Evolutionary conservation across 192 early-diverging fungal genomes (phyloP).

Genomic region (Podila minutissima): DNA sequence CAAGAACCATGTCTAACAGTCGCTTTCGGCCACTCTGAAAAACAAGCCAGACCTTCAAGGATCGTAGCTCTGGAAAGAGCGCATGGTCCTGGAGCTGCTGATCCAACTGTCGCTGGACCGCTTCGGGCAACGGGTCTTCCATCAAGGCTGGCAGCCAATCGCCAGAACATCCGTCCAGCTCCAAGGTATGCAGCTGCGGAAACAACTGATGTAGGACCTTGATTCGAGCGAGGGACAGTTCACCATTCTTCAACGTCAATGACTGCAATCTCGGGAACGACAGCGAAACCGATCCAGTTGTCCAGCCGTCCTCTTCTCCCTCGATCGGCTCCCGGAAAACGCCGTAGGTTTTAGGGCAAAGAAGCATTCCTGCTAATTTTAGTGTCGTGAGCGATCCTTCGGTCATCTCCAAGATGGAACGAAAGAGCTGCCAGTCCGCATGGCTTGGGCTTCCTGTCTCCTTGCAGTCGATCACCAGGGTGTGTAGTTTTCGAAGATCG

Average conservation of each 20-base stretch:
- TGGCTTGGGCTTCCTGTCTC: background rate
- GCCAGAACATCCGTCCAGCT: background rate
- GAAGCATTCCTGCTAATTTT: background rate
- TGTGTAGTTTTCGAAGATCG: background rate
- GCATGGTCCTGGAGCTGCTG: background rate
- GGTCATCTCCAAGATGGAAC: background rate
- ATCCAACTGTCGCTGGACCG: background rate
- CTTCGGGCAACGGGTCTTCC: background rate
- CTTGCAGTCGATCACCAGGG: background rate
- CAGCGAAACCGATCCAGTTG: background rate
- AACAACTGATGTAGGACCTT: background rate
- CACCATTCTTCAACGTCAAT: background rate
- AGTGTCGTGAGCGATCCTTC: background rate
- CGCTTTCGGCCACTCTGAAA: background rate
- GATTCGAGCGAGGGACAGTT: background rate
- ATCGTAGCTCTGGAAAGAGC: slow-evolving; percentile 10
- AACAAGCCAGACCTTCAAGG: slow-evolving; percentile 14
- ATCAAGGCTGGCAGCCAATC: background rate
- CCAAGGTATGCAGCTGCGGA: background rate
- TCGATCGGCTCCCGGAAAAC: background rate
- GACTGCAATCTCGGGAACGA: background rate
- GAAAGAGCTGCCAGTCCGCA: background rate
- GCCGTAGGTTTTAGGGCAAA: background rate
- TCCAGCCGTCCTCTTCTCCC: background rate
- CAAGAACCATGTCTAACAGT: slow-evolving; percentile 3